A percentile compares a stretch with the other conserved stretches of the same genome.
These are phyloP conservation scores for Rhododendron simsii DNA, from an alignment of 148 eudicot species.

Conservation along the genomic window DNA sequence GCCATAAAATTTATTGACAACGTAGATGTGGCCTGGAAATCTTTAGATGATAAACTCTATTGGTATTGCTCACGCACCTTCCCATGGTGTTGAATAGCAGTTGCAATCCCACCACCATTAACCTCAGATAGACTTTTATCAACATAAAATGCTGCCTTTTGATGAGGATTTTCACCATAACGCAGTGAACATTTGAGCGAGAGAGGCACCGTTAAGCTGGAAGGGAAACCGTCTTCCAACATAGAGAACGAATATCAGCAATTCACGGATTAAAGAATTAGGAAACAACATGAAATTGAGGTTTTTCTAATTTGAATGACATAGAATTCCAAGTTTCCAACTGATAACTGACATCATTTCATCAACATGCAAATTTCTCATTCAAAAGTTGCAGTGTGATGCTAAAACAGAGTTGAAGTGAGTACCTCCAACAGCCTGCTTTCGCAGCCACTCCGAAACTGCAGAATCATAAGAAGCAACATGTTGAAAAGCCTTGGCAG, in stretches of 20 bases:
- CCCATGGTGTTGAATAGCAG: slow-evolving; percentile 93
- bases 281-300: background rate
- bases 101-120: slow-evolving; percentile 91
- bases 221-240: slow-evolving; percentile 71
- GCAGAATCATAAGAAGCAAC: slow-evolving; percentile 97
- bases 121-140: slow-evolving; percentile 91
- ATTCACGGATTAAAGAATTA: background rate
- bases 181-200: slow-evolving; percentile 73
- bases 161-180: slow-evolving; percentile 99
- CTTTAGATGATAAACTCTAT: background rate
- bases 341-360: background rate
- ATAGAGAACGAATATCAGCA: slow-evolving; percentile 5
- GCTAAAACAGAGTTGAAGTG: background rate
- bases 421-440: slow-evolving; percentile 75
- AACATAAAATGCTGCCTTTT: slow-evolving; percentile 87
- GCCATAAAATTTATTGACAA: background rate
- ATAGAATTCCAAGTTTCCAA: background rate
- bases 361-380: background rate
- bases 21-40: background rate
- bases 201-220: slow-evolving; percentile 68
- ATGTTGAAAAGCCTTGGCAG: slow-evolving; percentile 95
- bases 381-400: background rate
- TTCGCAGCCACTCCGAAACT: slow-evolving; percentile 97
- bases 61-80: slow-evolving; percentile 50
- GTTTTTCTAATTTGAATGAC: background rate